Evolutionary conservation across 306 rosid species (phyloP), one percentile per base, ranked within the genome.

Genomic region (Carpinus viminea): DNA sequence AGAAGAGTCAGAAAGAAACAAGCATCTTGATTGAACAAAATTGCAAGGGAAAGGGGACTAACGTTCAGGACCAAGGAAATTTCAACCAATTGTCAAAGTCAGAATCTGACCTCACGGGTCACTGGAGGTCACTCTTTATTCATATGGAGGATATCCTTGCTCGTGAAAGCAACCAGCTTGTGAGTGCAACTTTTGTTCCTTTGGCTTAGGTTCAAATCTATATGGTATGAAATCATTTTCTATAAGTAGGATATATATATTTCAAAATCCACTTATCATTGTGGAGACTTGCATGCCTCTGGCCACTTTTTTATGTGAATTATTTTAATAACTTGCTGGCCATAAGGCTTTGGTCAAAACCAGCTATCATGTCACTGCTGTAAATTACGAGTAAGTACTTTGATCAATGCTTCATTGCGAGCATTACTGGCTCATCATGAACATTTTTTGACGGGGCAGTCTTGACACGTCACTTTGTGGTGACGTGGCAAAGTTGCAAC

Each of bases 1-100:
- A 83, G 87, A 93, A 83, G 87, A 95, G 93, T 83, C 91, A 91
- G 83, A 95, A 89, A 83, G 99, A 95, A 78, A 93, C 90, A 5
- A 83, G 80, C 78, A 26, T 69, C n/a, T 75, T 89, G 84, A 85
- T 90, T 84, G 89, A 87, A 82, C 91, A 85, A 76, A 73, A 89
- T 80, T 70, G 84, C 83, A 92, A 72, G 70, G 83, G 76, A n/a
- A 89, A 86, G 81, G 91, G 84, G 45, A 51, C 62, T 66, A 72
- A 70, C 26, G 70, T 36, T 57, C 85, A 69, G 38, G 80, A 62
- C 72, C 87, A 65, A 64, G 86, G 84, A 72, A 84, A 65, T 28
- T 38, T 77, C 24, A 24, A 47, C 28, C 90, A 85, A 46, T 79
- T 89, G 4, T 71, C 86, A 36, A 84, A 86, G 70, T 77, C 89